Percentiles rank a stretch among this genome's conserved stretches.
Evolutionary conservation across 2,329 filamentous ascomycete species (phyloP).

Genomic region (Aspergillus sp.): DNA sequence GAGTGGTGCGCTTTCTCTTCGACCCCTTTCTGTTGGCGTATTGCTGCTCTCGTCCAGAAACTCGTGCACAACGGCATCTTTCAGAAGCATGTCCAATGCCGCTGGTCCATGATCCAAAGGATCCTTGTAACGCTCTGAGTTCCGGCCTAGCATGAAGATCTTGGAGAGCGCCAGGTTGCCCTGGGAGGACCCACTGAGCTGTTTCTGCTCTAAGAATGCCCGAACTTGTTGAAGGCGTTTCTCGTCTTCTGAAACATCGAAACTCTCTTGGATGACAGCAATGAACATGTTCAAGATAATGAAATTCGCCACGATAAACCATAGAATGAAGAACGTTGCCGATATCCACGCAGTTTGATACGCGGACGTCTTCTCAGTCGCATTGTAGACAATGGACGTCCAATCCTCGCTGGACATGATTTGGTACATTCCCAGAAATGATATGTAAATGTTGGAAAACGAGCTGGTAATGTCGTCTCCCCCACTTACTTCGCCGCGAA

Average conservation of each 20-base stretch:
- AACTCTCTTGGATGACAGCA: constrained; percentile 99
- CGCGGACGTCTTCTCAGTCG: constrained; percentile 59
- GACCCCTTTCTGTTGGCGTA: constrained; percentile 19
- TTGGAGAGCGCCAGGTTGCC: constrained; percentile 58
- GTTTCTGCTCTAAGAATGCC: constrained; percentile 84
- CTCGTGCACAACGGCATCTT: constrained; percentile 89
- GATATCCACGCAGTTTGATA: constrained; percentile 83
- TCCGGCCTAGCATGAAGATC: constrained; percentile 55
- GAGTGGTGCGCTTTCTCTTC: constrained; percentile 20
- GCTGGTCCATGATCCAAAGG: constrained; percentile 86
- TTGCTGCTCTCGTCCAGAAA: constrained; percentile 70
- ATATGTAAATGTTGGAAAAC: constrained; percentile 88
- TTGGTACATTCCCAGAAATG: constrained; percentile 96
- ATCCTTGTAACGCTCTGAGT: constrained; percentile 58
- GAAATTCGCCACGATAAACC: constrained; percentile 93
- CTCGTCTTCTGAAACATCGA: constrained; percentile 96
- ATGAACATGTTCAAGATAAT: constrained; percentile 99
- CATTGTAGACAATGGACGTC: constrained; percentile 77
- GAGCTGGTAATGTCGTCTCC: constrained; percentile 58
- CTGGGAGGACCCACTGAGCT: constrained; percentile 60
- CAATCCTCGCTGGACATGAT: constrained; percentile 93
- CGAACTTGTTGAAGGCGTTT: constrained; percentile 95
- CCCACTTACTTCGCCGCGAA: constrained; percentile 72
- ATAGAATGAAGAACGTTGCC: constrained; percentile 80
- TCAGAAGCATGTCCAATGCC: constrained; percentile 90